Evolutionary conservation across 1,284 basidiomycete species (phyloP).

Genomic region (Phellopilus nigrolimitatus): DNA sequence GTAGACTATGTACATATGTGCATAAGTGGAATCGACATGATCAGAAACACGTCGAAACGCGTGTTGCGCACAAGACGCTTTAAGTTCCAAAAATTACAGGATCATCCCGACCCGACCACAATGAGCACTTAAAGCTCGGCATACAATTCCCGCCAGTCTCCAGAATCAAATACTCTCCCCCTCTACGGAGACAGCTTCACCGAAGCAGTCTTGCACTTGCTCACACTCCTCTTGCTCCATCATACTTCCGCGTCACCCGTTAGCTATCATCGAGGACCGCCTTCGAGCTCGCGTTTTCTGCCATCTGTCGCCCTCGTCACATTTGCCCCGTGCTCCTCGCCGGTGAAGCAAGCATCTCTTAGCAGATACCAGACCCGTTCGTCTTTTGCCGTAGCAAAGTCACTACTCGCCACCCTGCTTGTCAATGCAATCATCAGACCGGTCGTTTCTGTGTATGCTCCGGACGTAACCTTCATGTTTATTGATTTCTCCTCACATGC

Average conservation of each 20-base stretch:
- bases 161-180: slow-evolving; percentile 4
- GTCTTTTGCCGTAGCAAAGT: not conserved
- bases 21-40: too few relatives aligned
- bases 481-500: not conserved
- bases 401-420: not conserved
- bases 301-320: slow-evolving; percentile 7
- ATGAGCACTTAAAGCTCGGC: not conserved
- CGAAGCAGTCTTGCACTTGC: slow-evolving; percentile 2
- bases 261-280: slow-evolving; percentile 11
- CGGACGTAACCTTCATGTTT: not conserved
- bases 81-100: slow-evolving; percentile 14
- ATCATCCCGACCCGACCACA: not conserved
- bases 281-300: slow-evolving; percentile 13
- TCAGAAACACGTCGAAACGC: too few relatives aligned
- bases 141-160: slow-evolving; percentile 6
- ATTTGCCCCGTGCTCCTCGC: not conserved
- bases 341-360: not conserved
- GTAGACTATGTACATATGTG: too few relatives aligned
- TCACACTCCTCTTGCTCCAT: slow-evolving; percentile 11
- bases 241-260: slow-evolving; percentile 8
- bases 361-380: not conserved
- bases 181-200: slow-evolving; percentile 10
- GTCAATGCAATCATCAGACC: not conserved
- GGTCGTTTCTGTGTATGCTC: slow-evolving; percentile 4
- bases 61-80: slow-evolving; percentile 8